A percentile compares a stretch with the other conserved stretches of the same genome.
Evolutionary conservation across 495 filamentous ascomycete species (phyloP).

Genomic region (Aspergillus cavernicola): DNA sequence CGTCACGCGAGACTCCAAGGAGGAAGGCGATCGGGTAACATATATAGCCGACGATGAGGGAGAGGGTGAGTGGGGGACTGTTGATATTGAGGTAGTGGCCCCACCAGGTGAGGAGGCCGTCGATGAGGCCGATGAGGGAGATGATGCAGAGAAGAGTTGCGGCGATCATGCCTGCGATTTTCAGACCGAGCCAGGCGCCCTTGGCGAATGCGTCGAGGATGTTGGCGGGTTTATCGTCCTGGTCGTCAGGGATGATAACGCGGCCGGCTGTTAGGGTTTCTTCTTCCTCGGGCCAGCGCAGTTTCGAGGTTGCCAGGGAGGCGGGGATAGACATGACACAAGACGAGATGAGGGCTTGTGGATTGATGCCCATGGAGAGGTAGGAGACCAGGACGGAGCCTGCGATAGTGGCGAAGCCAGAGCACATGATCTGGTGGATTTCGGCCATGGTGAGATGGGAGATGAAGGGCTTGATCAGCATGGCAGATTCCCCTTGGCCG

Average conservation of each 20-base stretch:
- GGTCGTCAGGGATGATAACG: conserved; percentile 71
- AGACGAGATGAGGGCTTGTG: conserved; percentile 84
- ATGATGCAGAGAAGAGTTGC: conserved; percentile 81
- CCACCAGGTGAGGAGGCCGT: conserved; percentile 87
- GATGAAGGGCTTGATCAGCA: conserved; percentile 86
- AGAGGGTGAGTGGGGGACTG: conserved; percentile 63
- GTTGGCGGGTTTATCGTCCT: conserved; percentile 67
- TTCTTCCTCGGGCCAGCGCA: conserved; percentile 84
- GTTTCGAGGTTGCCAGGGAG: conserved; percentile 78
- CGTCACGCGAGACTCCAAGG: conserved; percentile 72
- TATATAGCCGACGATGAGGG: conserved; percentile 77
- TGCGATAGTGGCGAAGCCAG: conserved; percentile 63
- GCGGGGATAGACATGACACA: conserved; percentile 89
- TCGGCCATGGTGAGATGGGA: conserved; percentile 78
- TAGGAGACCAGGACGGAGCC: conserved; percentile 79
- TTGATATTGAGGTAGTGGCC: conserved; percentile 75
- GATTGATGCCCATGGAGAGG: conserved; percentile 72
- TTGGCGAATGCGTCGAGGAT: conserved; percentile 81
- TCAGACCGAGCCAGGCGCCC: conserved; percentile 83
- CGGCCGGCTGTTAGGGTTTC: conserved; percentile 76
- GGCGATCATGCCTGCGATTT: conserved; percentile 82
- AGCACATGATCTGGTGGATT: conserved; percentile 87
- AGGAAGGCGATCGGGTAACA: conserved; percentile 84
- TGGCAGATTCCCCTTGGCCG: conserved; percentile 88
- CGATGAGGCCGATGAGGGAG: conserved; percentile 67